Percentiles rank a stretch among this genome's conserved stretches.
Conservation (phyloP, 2,329 filamentous ascomycete species). For the Geosmithia flava region DNA sequence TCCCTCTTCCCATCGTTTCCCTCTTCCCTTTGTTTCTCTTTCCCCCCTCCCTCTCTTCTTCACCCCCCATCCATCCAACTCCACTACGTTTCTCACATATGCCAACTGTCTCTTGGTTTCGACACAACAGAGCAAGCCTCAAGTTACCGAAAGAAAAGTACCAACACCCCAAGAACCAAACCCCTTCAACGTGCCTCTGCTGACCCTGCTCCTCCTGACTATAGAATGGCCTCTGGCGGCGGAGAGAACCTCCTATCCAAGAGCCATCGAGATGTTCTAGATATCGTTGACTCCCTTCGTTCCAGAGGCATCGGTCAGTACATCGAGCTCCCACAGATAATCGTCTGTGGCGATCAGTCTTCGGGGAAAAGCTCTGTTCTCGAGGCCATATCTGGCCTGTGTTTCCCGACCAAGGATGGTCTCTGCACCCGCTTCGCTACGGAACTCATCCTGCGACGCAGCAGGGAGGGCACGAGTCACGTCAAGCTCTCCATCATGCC, state of each 20-base stretch:
- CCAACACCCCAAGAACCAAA: too few relatives aligned
- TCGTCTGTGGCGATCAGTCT: slow-evolving; percentile 50
- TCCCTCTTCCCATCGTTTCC: too few relatives aligned
- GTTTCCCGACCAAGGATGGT: slow-evolving; percentile 44
- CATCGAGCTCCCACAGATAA: slow-evolving; percentile 31
- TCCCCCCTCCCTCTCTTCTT: too few relatives aligned
- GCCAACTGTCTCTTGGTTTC: too few relatives aligned
- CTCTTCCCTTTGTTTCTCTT: too few relatives aligned
- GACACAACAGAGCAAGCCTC: too few relatives aligned
- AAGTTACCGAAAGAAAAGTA: too few relatives aligned
- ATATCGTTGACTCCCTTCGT: slow-evolving; percentile 25
- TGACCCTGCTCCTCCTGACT: too few relatives aligned
- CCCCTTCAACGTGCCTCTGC: too few relatives aligned
- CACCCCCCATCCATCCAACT: too few relatives aligned
- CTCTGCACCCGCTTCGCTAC: slow-evolving; percentile 53
- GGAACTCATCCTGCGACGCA: slow-evolving; percentile 42
- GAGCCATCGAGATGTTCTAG: slow-evolving; percentile 17
- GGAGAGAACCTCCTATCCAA: background rate
- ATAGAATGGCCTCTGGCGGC: background rate
- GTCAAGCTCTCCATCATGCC: slow-evolving; percentile 21
- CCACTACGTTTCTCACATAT: too few relatives aligned
- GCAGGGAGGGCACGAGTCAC: slow-evolving; percentile 9
- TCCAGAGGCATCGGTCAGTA: slow-evolving; percentile 21
- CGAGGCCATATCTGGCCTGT: slow-evolving; percentile 49
- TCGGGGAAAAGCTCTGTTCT: slow-evolving; percentile 54